Percentiles rank a stretch among this genome's conserved stretches.
These are phyloP conservation scores for Trichosporon asahii DNA, from an alignment of 1,284 basidiomycete species.

Conservation along the genomic window DNA sequence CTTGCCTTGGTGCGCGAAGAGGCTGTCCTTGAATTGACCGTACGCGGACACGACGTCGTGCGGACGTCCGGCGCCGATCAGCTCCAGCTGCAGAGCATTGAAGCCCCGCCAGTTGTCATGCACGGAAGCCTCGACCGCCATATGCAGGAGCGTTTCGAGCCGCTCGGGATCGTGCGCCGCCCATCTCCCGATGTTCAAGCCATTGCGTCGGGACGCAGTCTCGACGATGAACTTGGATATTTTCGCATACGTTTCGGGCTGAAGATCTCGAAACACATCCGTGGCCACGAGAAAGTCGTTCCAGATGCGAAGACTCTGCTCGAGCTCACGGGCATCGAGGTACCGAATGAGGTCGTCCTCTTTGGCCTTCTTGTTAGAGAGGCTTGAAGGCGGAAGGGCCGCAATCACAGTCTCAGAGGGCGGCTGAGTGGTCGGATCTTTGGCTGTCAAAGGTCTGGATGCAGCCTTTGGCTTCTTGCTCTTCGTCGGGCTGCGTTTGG, in stretches of 20 bases:
- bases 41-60: slow-evolving; percentile 17
- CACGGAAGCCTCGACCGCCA: slow-evolving; percentile 31
- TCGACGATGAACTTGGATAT: neutral
- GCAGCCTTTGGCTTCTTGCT: neutral
- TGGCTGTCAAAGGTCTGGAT: no score
- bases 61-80: slow-evolving; percentile 26
- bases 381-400: neutral
- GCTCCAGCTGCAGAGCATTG: slow-evolving; percentile 24
- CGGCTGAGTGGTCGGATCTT: no score
- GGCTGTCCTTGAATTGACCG: slow-evolving; percentile 20
- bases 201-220: neutral
- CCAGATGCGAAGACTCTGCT: neutral
- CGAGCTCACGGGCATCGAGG: neutral
- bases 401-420: neutral
- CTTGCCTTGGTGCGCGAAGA: slow-evolving; percentile 26
- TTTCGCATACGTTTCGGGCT: neutral
- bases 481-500: neutral
- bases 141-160: slow-evolving; percentile 24
- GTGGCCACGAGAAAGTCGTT: neutral
- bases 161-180: slow-evolving; percentile 7
- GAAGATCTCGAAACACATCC: neutral
- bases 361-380: neutral
- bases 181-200: neutral
- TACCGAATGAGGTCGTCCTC: neutral
- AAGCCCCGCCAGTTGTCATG: slow-evolving; percentile 28